These are phyloP conservation scores for Suillus hirtellus DNA, from an alignment of 768 basidiomycete genomes.

Conservation along the genomic window DNA sequence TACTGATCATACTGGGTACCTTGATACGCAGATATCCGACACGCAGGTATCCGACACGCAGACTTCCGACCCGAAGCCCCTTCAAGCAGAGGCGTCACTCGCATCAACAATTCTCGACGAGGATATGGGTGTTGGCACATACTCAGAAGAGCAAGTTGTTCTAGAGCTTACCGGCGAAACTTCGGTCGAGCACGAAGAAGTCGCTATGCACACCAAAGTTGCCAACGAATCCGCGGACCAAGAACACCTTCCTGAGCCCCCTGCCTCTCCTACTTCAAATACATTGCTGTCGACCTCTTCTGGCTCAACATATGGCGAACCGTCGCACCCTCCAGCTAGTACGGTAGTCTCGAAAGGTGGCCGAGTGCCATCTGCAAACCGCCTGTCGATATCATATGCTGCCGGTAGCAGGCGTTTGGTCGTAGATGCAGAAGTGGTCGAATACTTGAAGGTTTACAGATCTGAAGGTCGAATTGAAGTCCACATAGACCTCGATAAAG, in stretches of 20 bases:
- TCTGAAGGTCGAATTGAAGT: constrained; percentile 88
- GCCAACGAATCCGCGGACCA: constrained; percentile 23
- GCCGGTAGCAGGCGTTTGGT: constrained; percentile 84
- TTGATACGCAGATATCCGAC: constrained; percentile 43
- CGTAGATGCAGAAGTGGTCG: constrained; percentile 85
- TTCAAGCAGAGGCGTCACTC: constrained; percentile 45
- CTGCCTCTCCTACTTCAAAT: constrained; percentile 56
- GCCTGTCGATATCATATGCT: constrained; percentile 94
- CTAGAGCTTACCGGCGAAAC: constrained; percentile 19
- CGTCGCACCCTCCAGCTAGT: constrained; percentile 34
- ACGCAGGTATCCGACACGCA: constrained; percentile 24
- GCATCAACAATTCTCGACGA: constrained; percentile 56
- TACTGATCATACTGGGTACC: constrained; percentile 48
- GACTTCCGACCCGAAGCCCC: constrained; percentile 28
- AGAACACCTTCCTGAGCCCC: constrained; percentile 60
- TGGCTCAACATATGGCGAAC: constrained; percentile 46
- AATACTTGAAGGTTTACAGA: constrained; percentile 77
- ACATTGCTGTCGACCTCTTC: constrained; percentile 39
- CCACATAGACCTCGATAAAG: constrained; percentile 56
- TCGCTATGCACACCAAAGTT: constrained; percentile 20
- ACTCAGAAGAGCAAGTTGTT: constrained; percentile 27
- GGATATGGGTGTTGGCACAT: constrained; percentile 35
- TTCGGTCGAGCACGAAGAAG: constrained; percentile 20
- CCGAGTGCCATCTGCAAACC: constrained; percentile 70
- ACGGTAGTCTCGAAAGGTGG: constrained; percentile 32